Conservation (phyloP, 345 rosid genomes). For the Pistacia vera region DNA sequence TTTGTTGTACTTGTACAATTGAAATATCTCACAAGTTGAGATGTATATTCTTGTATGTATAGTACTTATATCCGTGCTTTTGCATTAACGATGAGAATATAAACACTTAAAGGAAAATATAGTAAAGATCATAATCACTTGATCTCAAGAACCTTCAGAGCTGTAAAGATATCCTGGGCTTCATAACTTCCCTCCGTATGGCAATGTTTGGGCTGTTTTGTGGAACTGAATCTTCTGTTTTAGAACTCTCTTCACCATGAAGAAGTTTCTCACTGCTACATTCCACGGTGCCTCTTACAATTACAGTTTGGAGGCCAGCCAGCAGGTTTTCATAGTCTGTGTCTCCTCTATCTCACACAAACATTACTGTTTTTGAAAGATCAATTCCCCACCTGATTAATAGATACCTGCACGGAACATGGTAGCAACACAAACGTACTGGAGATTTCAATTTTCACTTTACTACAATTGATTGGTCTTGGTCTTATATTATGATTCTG, state of each 20-base stretch:
- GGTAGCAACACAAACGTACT: too few species aligned
- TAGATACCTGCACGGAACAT: constrained; percentile 63
- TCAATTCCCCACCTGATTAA: constrained; percentile 84
- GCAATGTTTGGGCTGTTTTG: constrained; percentile 48
- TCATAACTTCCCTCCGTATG: constrained; percentile 42
- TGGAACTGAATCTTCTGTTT: constrained; percentile 57
- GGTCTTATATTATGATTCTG: neutral
- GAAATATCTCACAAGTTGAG: constrained; percentile 10
- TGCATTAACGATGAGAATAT: constrained; percentile 10
- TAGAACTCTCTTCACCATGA: constrained; percentile 56
- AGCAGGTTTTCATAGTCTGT: constrained; percentile 75
- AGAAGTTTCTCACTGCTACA: constrained; percentile 65
- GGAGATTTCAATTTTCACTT: neutral
- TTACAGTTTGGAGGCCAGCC: constrained; percentile 70
- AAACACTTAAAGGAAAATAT: constrained; percentile 15
- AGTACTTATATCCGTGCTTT: constrained; percentile 13
- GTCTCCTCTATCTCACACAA: constrained; percentile 83
- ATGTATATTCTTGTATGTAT: constrained; percentile 20
- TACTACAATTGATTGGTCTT: neutral
- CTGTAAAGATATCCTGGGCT: constrained; percentile 48
- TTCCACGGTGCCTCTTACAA: constrained; percentile 59
- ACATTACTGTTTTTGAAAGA: constrained; percentile 54
- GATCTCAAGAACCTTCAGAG: constrained; percentile 48
- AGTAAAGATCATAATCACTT: constrained; percentile 34
- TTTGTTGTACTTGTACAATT: neutral